phyloP scores from a whole-genome alignment of 306 rosid species.

The barrel medic (Medicago truncatula) region DNA sequence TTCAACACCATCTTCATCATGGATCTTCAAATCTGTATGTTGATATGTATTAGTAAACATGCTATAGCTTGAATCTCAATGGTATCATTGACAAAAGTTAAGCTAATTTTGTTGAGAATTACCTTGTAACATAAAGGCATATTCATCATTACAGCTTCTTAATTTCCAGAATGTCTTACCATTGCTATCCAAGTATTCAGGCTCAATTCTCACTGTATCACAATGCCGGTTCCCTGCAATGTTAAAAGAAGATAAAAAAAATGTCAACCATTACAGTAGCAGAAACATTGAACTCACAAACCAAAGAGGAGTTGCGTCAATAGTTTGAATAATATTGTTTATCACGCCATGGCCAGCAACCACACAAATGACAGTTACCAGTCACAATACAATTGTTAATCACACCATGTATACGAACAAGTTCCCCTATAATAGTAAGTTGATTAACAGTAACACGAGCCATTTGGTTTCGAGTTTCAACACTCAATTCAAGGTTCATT shows the following conservation, averaged over 20 bases:
- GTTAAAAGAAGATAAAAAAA: constrained; percentile 17
- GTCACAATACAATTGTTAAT: too few species aligned
- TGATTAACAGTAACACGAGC: too few species aligned
- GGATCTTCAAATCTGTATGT: constrained; percentile 35
- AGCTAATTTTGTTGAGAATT: constrained; percentile 8
- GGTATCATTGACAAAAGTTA: background rate
- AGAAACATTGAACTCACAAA: constrained; percentile 11
- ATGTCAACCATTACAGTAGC: background rate
- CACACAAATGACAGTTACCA: too few species aligned
- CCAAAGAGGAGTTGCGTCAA: background rate
- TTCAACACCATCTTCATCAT: background rate
- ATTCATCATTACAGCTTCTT: constrained; percentile 31
- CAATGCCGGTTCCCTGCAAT: constrained; percentile 37
- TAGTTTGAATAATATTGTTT: too few species aligned
- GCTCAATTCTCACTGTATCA: constrained; percentile 45
- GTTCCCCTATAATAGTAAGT: too few species aligned
- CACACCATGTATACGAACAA: too few species aligned
- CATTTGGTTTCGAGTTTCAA: too few species aligned
- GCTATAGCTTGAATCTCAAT: constrained; percentile 21
- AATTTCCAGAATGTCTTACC: constrained; percentile 52
- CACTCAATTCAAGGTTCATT: too few species aligned
- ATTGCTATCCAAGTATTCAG: constrained; percentile 34
- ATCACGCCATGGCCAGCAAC: too few species aligned
- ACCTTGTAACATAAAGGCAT: constrained; percentile 53
- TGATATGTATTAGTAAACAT: constrained; percentile 14